A percentile compares a stretch with the other conserved stretches of the same genome.
phyloP scores from a whole-genome alignment of 2,329 filamentous ascomycete genomes.

The Calcarisporium arbuscula region DNA sequence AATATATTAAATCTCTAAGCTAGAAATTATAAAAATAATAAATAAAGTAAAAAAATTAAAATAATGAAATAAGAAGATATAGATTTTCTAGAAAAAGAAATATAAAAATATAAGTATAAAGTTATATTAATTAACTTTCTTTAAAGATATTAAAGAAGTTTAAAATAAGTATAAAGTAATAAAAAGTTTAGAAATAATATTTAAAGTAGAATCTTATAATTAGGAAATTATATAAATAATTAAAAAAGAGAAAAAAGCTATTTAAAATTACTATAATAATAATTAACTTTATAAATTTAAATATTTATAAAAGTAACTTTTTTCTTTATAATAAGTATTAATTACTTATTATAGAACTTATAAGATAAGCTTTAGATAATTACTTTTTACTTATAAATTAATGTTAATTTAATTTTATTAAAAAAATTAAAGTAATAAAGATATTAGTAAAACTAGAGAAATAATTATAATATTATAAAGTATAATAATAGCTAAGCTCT shows the following conservation, averaged over 20 bases:
- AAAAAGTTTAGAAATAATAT: background rate
- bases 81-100: background rate
- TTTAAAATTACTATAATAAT: no score
- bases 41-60: no score
- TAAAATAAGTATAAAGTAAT: background rate
- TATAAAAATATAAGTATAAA: background rate
- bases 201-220: background rate
- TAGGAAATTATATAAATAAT: background rate
- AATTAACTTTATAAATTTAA: no score
- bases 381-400: background rate
- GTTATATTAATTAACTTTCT: background rate
- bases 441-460: background rate
- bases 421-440: background rate
- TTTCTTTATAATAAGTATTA: background rate
- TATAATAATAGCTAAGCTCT: background rate
- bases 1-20: background rate
- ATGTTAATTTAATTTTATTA: background rate
- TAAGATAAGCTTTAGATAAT: no score
- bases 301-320: background rate
- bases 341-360: no score
- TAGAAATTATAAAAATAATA: background rate
- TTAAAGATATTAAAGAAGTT: background rate
- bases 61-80: background rate
- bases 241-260: no score
- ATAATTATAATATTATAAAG: no score